Conservation (phyloP, 2,329 filamentous ascomycete genomes). For the Penicillium sp. region DNA sequence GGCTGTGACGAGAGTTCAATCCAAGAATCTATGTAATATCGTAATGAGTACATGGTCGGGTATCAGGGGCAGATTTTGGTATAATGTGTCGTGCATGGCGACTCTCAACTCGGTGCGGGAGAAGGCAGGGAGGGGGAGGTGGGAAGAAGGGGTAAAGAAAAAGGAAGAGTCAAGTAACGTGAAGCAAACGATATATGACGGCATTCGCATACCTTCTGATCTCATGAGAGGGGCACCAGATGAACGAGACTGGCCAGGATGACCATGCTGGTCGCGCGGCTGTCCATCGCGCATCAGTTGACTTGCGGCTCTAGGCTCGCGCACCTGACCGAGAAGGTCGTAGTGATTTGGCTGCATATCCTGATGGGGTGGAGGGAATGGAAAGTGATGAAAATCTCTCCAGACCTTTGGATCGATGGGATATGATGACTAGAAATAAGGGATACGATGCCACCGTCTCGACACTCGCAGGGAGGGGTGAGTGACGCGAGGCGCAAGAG, state of each 20-base stretch:
- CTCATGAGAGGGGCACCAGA: conserved; percentile 33
- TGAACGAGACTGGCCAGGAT: conserved; percentile 29
- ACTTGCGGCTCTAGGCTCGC: conserved; percentile 25
- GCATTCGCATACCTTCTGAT: conserved; percentile 38
- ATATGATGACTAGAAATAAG: conserved; percentile 3
- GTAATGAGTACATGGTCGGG: conserved; percentile 40
- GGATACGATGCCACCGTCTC: conserved; percentile 11
- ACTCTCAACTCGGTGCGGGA: conserved; percentile 7
- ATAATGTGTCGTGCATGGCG: conserved; percentile 17
- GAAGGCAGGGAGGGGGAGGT: conserved; percentile 1
- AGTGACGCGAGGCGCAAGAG: conserved; percentile 12
- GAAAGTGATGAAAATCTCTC: not conserved
- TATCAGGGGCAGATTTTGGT: not conserved
- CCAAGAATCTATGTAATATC: conserved; percentile 74
- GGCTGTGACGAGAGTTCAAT: conserved; percentile 88
- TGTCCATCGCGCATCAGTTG: conserved; percentile 33
- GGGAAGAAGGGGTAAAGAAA: not conserved
- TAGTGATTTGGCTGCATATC: conserved; percentile 38
- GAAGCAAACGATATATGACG: conserved; percentile 12
- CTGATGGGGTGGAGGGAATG: conserved; percentile 1
- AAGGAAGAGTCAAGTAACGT: not conserved
- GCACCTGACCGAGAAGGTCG: conserved; percentile 35
- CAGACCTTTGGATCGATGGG: not conserved
- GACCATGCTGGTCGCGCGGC: conserved; percentile 26
- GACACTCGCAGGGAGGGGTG: conserved; percentile 9